Evolutionary conservation across 306 rosid genomes (phyloP).

Genomic region (Luffa aegyptiaca): DNA sequence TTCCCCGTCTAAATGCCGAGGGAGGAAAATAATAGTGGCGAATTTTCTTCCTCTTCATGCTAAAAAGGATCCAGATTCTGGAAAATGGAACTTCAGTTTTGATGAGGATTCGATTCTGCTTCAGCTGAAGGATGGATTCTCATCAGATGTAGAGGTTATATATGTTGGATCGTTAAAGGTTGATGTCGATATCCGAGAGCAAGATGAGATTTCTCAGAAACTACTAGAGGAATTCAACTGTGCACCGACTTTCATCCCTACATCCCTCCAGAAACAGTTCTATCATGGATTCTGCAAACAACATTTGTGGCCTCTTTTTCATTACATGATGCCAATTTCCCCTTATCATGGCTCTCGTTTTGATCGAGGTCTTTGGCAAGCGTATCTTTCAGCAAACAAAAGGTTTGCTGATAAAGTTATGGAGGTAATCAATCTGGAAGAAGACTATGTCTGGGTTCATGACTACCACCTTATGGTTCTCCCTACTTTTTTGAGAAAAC

Average conservation of each 20-base stretch:
- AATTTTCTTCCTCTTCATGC: conserved; percentile 65
- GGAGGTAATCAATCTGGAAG: conserved; percentile 66
- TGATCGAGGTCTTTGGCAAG: conserved; percentile 70
- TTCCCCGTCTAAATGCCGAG: conserved; percentile 21
- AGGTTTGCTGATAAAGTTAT: conserved; percentile 67
- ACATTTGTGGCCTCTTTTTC: conserved; percentile 72
- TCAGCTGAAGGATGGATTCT: conserved; percentile 57
- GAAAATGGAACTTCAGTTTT: conserved; percentile 56
- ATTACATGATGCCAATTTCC: conserved; percentile 75
- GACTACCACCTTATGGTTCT: conserved; percentile 95
- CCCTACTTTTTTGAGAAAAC: conserved; percentile 72
- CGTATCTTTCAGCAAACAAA: conserved; percentile 77
- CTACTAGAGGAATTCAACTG: conserved; percentile 72
- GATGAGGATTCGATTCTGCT: conserved; percentile 59
- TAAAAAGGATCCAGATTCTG: conserved; percentile 40
- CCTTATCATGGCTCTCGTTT: conserved; percentile 52
- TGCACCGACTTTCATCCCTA: conserved; percentile 65
- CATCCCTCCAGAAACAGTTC: conserved; percentile 43
- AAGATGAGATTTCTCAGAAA: conserved; percentile 53
- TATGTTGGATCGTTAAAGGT: conserved; percentile 63
- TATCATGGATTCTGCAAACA: conserved; percentile 85
- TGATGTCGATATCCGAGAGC: conserved; percentile 48
- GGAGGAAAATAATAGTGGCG: conserved; percentile 53
- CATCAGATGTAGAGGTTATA: conserved; percentile 41
- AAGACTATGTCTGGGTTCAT: conserved; percentile 83